phyloP scores from a whole-genome alignment of 2,329 filamentous ascomycete species.

The Talaromyces pinophilus region DNA sequence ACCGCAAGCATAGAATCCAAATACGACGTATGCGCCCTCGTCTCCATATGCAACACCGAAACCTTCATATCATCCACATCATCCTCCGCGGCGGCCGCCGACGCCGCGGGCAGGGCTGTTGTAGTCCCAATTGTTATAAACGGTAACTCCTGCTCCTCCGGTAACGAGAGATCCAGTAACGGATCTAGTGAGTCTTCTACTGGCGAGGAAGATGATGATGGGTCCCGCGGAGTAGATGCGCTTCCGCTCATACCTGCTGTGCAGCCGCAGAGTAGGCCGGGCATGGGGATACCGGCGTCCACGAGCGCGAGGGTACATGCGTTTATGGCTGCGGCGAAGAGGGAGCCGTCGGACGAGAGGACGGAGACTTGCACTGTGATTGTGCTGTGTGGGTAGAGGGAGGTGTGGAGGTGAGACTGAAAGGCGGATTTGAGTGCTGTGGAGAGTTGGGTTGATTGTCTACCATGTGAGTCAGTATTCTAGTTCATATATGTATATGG shows the following conservation, averaged over 20 bases:
- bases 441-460: conserved; percentile 63
- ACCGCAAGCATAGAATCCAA: conserved; percentile 92
- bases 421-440: conserved; percentile 78
- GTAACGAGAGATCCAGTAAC: conserved; percentile 47
- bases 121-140: conserved; percentile 80
- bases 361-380: conserved; percentile 85
- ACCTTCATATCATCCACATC: conserved; percentile 56
- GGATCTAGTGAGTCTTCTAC: conserved; percentile 46
- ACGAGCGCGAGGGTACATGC: conserved; percentile 88
- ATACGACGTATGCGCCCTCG: conserved; percentile 73
- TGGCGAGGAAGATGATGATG: neutral
- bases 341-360: conserved; percentile 83
- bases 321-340: conserved; percentile 87
- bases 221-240: conserved; percentile 44
- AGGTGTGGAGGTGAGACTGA: conserved; percentile 73
- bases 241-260: conserved; percentile 70
- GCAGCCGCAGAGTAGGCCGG: conserved; percentile 83
- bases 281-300: conserved; percentile 94
- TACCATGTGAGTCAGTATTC: conserved; percentile 38
- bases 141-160: conserved; percentile 72
- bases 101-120: conserved; percentile 52
- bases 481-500: neutral
- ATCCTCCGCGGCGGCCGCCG: conserved; percentile 42
- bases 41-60: conserved; percentile 81
- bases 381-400: conserved; percentile 84